Evolutionary conservation across 495 filamentous ascomycete genomes (phyloP).

Genomic region (Aspergillus ostianus): DNA sequence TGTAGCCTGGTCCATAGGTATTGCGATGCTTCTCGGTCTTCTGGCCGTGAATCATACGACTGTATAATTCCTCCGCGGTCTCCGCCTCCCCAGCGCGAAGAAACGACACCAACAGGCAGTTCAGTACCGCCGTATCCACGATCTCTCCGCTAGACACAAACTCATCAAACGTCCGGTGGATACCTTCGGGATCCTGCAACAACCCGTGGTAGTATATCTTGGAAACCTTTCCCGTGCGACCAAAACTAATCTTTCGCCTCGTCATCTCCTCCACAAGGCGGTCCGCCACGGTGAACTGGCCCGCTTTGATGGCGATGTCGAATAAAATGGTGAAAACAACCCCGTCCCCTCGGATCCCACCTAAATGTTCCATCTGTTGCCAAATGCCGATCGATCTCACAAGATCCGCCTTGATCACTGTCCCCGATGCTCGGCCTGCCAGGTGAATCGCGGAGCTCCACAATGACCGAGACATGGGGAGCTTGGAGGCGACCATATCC

Average conservation of each 20-base stretch:
- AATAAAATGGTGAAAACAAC: slow-evolving; percentile 92
- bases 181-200: slow-evolving; percentile 61
- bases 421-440: slow-evolving; percentile 66
- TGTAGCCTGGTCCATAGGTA: slow-evolving; percentile 23
- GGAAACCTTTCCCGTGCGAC: slow-evolving; percentile 73
- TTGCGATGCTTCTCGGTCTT: slow-evolving; percentile 16
- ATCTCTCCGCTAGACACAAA: slow-evolving; percentile 80
- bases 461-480: slow-evolving; percentile 62
- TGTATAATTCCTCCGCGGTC: slow-evolving; percentile 75
- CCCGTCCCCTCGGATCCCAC: slow-evolving; percentile 58
- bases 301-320: slow-evolving; percentile 79
- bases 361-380: slow-evolving; percentile 81
- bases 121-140: slow-evolving; percentile 83
- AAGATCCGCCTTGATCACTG: slow-evolving; percentile 60
- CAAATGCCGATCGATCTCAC: slow-evolving; percentile 76
- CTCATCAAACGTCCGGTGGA: slow-evolving; percentile 68
- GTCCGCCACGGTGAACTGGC: slow-evolving; percentile 78
- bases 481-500: slow-evolving; percentile 67
- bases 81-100: slow-evolving; percentile 66
- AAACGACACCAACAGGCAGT: slow-evolving; percentile 77
- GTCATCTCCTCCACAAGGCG: slow-evolving; percentile 81
- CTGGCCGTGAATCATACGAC: slow-evolving; percentile 65
- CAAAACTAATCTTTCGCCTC: slow-evolving; percentile 58
- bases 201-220: slow-evolving; percentile 83
- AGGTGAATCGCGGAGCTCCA: slow-evolving; percentile 86